Percentiles rank a stretch among this genome's conserved stretches.
These are phyloP conservation scores for Pterulicium gracile DNA, from an alignment of 1,284 basidiomycete species.

Conservation along the genomic window DNA sequence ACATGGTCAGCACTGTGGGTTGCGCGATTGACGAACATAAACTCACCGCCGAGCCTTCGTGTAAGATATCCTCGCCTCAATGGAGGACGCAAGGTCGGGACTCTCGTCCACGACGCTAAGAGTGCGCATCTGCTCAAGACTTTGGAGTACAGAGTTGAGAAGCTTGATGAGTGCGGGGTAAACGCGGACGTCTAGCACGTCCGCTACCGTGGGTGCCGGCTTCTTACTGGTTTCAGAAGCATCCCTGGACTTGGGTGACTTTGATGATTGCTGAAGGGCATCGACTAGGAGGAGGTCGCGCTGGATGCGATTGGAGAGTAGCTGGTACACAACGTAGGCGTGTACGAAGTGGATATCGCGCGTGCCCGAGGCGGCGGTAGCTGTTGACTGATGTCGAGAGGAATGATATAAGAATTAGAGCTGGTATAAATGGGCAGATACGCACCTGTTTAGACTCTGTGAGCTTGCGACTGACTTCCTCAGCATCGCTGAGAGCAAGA, in stretches of 20 bases:
- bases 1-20: neutral
- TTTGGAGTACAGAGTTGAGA: slow-evolving; percentile 77
- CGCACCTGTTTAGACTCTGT: slow-evolving; percentile 70
- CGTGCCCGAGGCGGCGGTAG: slow-evolving; percentile 29
- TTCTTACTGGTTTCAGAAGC: slow-evolving; percentile 16
- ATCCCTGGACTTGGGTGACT: slow-evolving; percentile 20
- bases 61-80: slow-evolving; percentile 67
- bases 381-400: slow-evolving; percentile 11
- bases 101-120: slow-evolving; percentile 83
- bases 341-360: slow-evolving; percentile 78
- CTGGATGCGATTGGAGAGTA: slow-evolving; percentile 78
- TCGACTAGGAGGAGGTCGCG: slow-evolving; percentile 79
- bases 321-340: slow-evolving; percentile 77
- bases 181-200: slow-evolving; percentile 52
- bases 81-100: slow-evolving; percentile 65
- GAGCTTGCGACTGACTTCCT: slow-evolving; percentile 70
- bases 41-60: slow-evolving; percentile 65
- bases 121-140: slow-evolving; percentile 70
- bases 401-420: too few species aligned
- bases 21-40: slow-evolving; percentile 1
- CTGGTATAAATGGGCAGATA: too few species aligned
- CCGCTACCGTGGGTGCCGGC: slow-evolving; percentile 29
- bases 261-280: slow-evolving; percentile 39
- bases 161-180: slow-evolving; percentile 83
- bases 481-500: slow-evolving; percentile 77